phyloP scores from a whole-genome alignment of 2,329 filamentous ascomycete species.

The Akanthomyces dipterigenus region DNA sequence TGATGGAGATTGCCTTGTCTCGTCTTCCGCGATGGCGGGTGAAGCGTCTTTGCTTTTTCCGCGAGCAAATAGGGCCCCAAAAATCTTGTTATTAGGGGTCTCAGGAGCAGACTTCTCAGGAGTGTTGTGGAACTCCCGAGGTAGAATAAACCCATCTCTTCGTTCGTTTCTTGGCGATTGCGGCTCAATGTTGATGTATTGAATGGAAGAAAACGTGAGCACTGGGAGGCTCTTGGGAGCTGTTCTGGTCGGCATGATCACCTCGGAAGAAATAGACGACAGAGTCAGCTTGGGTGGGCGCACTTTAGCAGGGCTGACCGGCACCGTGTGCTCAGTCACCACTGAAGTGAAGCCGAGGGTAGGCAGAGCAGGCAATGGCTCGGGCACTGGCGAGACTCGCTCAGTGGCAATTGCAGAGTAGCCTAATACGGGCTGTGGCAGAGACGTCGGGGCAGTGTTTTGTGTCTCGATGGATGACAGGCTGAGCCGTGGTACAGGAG shows the following conservation, averaged over 20 bases:
- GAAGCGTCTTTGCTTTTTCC: conserved; percentile 34
- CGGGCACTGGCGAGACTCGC: conserved; percentile 22
- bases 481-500: conserved; percentile 19
- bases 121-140: conserved; percentile 34
- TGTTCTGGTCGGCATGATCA: conserved; percentile 6
- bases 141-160: conserved; percentile 51
- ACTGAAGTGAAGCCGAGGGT: conserved; percentile 25
- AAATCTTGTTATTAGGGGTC: conserved; percentile 33
- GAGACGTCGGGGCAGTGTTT: conserved; percentile 20
- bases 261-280: conserved; percentile 15
- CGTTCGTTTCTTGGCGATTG: conserved; percentile 43
- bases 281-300: conserved; percentile 15
- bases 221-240: conserved; percentile 12
- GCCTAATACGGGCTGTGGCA: conserved; percentile 23
- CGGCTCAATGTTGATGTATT: conserved; percentile 40
- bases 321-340: conserved; percentile 30
- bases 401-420: conserved; percentile 6
- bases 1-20: conserved; percentile 48
- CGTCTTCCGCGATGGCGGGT: conserved; percentile 57
- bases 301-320: conserved; percentile 19
- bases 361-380: conserved; percentile 19
- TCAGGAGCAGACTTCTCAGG: conserved; percentile 26
- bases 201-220: conserved; percentile 27
- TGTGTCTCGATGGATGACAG: conserved; percentile 24
- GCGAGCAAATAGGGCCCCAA: conserved; percentile 39